Conservation (phyloP, 345 rosid species). For the Citrus cavaleriei region DNA sequence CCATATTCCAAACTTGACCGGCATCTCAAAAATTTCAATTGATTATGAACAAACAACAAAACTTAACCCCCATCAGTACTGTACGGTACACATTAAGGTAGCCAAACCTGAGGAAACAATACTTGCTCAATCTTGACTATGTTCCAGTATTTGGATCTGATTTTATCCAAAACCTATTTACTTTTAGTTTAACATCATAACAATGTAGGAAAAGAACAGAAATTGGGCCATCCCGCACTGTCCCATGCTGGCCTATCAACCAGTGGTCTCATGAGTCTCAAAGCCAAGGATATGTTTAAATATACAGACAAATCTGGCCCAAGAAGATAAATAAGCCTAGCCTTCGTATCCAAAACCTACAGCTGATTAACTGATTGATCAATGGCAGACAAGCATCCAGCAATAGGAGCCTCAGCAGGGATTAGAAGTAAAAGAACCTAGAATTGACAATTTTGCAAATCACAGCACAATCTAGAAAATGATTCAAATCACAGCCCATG, state of each 20-base stretch:
- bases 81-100: not conserved
- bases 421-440: not conserved
- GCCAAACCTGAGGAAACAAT: not conserved
- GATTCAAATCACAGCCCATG: not conserved
- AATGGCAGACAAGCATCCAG: not conserved
- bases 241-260: not conserved
- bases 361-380: not conserved
- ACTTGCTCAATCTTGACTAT: not conserved
- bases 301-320: not conserved
- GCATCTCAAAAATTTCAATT: conserved; percentile 9
- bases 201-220: not conserved
- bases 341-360: not conserved
- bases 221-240: not conserved
- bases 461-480: not conserved
- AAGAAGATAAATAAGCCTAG: not conserved
- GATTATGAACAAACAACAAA: not conserved
- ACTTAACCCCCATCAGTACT: not conserved
- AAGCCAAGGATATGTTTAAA: not conserved
- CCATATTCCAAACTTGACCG: not conserved
- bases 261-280: not conserved
- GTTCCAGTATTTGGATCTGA: not conserved
- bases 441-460: not conserved
- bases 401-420: not conserved
- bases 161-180: not conserved
- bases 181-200: not conserved